A percentile compares a stretch with the other conserved stretches of the same genome.
Evolutionary conservation across 768 basidiomycete species (phyloP).

Genomic region (Russula virescens): DNA sequence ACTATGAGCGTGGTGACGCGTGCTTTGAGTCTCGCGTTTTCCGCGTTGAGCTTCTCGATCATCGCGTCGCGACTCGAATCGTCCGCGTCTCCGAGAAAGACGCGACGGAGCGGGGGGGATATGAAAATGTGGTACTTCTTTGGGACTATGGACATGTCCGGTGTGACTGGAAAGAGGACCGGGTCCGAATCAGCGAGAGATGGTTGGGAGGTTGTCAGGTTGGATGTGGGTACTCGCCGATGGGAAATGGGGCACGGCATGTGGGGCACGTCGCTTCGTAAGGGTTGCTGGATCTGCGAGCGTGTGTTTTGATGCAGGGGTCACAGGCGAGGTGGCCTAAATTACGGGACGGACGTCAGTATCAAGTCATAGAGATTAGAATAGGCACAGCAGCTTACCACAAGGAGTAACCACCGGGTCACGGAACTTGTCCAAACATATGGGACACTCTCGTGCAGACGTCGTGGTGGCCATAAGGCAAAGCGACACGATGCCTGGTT

Average conservation of each 20-base stretch:
- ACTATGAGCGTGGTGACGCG: conserved; percentile 10
- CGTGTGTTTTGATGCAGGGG: conserved; percentile 11
- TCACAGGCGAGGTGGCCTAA: conserved; percentile 21
- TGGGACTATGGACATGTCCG: conserved; percentile 15
- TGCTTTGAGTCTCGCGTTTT: background rate
- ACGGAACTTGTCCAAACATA: conserved; percentile 20
- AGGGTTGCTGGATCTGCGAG: conserved; percentile 5
- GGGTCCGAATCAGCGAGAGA: too few species aligned
- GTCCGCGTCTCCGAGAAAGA: conserved; percentile 8
- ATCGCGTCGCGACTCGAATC: background rate
- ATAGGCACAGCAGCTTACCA: conserved; percentile 1
- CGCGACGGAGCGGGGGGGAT: conserved; percentile 17
- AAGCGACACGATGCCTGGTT: background rate
- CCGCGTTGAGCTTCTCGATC: conserved; percentile 8
- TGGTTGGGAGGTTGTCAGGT: too few species aligned
- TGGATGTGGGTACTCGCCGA: background rate
- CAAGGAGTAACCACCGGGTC: conserved; percentile 22
- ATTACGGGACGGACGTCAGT: background rate
- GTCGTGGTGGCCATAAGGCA: background rate
- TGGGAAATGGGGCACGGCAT: conserved; percentile 20
- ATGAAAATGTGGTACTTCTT: conserved; percentile 19
- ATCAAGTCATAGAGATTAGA: background rate
- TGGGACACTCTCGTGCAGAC: conserved; percentile 6
- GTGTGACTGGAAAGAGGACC: conserved; percentile 1
- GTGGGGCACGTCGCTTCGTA: conserved; percentile 18